Base-by-base conservation (phyloP, 2,329 filamentous ascomycete genomes). In the Dendryphion nanum region DNA sequence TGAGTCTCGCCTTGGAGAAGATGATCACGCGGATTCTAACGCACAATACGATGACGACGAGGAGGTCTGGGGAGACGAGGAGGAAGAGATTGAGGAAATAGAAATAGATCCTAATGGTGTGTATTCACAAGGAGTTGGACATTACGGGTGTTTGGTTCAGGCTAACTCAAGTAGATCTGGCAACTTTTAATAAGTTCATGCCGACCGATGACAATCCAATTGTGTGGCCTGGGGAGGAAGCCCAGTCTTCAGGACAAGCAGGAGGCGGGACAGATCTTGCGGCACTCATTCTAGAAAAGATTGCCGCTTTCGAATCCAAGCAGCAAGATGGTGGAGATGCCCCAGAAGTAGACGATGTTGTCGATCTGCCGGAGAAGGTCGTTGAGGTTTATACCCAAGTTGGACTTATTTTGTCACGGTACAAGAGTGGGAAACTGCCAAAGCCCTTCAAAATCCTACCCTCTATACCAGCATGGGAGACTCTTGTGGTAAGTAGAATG, bases 381-480 rank as follows among this genome's bases (percentile, higher is more conserved):
- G 78, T 96, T 13, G 91, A 97, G 61, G 91, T 95, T 13, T 97
- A 94, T 66, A 85, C 86, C 44, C 94, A 95, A 82, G 83, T 95
- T 53, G 91, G 90, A 44, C 75, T 90, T 50, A 85, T 97, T 44
- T 77, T 98, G 42, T 89, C 88, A 18, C 82, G 91, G 48, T 97
- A 95, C 74, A 95, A 95, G 69, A 91, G 86, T 12, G 93, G 93
- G n/a, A 91, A 91, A 50, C 77, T 98, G 20, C 93, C 93, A 15
- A 98, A 98, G 68, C 91, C 91, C 1, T 95, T 98, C 77, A 97
- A 97, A 69, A 89, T 97, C 48, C 78, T 98, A 6, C 93, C 93
- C 2, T 90, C 89, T 1, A 81, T 97, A 12, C 89, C 89, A 6
- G 82, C 93, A 56, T 97, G 90, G 89, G 87, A 93, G 61, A 86